Base-by-base conservation (phyloP, 768 basidiomycete species). In the Lactarius trivialis region DNA sequence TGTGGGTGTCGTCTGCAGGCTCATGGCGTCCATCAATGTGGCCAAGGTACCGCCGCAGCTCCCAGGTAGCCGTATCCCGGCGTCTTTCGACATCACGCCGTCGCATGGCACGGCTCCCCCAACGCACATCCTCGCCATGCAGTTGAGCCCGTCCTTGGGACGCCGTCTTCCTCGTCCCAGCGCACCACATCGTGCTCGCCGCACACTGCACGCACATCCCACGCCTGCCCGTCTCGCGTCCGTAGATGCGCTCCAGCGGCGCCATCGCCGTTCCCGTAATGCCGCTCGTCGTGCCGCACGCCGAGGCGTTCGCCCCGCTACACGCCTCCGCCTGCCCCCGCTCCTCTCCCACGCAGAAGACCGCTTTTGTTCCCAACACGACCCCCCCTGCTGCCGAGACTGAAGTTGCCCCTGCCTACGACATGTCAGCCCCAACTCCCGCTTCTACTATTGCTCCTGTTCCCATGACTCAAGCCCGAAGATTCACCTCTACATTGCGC, bases 231-330 rank as follows among this genome's bases (percentile, higher is more conserved):
- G 11, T 67, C 68, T 21, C 73, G 68, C 63, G 55, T 60, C 57
- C 56, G 26, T 65, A 65, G 55, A 61, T 39, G 55, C 67, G 67
- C 34, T 49, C 66, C 11, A 72, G 65, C 57, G 69, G 67, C 21
- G 53, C 56, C 48, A 48, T 69, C 55, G 70, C 66, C 15, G 67
- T 92, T 4, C 89, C 91, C 24, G 81, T 92, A 19, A 77, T 91
- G 14, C 85, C 84, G 2, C 73, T 93, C 67, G 77, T 81, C 45
- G 77, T 93, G 14, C 90, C 91, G 2, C 85, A 86, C 2, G 83
- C 88, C 0, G 79, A 81, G 2, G 82, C 88, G 0, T 91, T 91
- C 74, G 74, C 82, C 9, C 73, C 83, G 34, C 76, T 93, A 9
- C 83, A 84, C 66, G 72, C 76, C 0, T 91, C 81, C 76, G n/a